phyloP scores from a whole-genome alignment of 2,329 filamentous ascomycete species.

The Dothideomycetes sp. region DNA sequence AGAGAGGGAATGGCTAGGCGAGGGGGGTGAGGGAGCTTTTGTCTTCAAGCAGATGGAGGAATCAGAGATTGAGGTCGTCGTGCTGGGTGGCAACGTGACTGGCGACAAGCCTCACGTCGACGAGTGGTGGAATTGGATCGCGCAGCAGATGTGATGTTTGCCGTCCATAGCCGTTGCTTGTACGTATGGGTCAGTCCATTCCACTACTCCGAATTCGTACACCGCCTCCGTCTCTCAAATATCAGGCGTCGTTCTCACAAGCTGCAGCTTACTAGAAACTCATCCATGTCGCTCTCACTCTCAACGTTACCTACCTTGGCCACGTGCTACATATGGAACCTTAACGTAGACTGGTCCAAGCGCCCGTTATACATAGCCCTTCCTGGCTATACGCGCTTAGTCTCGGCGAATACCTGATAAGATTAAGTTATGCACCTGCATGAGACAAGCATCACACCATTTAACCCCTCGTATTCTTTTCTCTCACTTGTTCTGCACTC shows the following conservation, averaged over 20 bases:
- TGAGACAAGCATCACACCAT: not conserved
- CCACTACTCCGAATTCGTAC: no score
- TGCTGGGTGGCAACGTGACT: constrained; percentile 62
- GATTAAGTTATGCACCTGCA: not conserved
- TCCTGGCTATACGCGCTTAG: constrained; percentile 6
- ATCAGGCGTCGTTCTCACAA: no score
- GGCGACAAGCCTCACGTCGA: constrained; percentile 52
- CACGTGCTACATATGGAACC: no score
- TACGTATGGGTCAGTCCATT: no score
- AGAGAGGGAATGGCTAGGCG: constrained; percentile 68
- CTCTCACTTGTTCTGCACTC: not conserved
- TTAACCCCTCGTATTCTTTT: not conserved
- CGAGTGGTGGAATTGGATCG: constrained; percentile 88
- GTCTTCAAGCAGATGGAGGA: constrained; percentile 73
- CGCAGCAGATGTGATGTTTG: constrained; percentile 50
- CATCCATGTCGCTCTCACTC: no score
- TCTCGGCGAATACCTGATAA: constrained; percentile 1
- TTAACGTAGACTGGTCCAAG: no score
- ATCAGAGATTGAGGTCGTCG: constrained; percentile 66
- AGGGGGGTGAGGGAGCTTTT: constrained; percentile 68
- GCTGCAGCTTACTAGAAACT: no score
- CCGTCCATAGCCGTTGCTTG: no score
- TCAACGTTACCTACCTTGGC: no score
- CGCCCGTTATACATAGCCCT: no score
- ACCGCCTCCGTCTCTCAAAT: no score